Conservation (phyloP, 495 filamentous ascomycete species). For the Podospora fimiseda region DNA sequence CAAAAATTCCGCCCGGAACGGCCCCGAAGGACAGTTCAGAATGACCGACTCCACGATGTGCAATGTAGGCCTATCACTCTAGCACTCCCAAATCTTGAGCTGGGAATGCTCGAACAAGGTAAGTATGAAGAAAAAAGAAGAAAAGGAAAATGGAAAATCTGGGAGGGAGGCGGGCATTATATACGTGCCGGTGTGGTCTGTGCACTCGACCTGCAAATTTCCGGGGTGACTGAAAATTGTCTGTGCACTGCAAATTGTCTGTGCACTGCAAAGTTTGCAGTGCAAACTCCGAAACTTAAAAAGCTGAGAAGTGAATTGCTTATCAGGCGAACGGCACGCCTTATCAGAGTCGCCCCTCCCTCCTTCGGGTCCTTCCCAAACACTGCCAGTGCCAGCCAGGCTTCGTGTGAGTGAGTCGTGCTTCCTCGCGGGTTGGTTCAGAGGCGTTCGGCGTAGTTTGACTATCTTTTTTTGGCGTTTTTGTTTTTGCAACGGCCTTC, state of each 20-base stretch:
- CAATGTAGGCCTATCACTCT: slow-evolving; percentile 31
- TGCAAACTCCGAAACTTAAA: too few species aligned
- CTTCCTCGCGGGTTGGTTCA: too few species aligned
- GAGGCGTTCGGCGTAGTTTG: too few species aligned
- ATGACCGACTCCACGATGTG: slow-evolving; percentile 29
- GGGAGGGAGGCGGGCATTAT: slow-evolving; percentile 1
- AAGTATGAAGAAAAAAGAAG: slow-evolving; percentile 29
- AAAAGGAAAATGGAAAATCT: too few species aligned
- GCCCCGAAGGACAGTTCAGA: slow-evolving; percentile 36
- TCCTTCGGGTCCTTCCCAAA: too few species aligned
- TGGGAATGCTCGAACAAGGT: slow-evolving; percentile 28
- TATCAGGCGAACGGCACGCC: too few species aligned
- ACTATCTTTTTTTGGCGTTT: slow-evolving; percentile 1
- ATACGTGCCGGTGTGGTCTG: slow-evolving; percentile 11
- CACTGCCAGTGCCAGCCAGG: too few species aligned
- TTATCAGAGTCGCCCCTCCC: too few species aligned
- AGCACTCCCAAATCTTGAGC: slow-evolving; percentile 26
- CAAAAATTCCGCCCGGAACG: slow-evolving; percentile 36
- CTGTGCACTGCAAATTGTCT: not conserved
- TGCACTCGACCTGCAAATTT: slow-evolving; percentile 16
- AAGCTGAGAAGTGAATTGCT: too few species aligned
- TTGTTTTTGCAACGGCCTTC: not conserved
- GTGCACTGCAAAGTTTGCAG: too few species aligned
- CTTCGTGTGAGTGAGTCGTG: too few species aligned
- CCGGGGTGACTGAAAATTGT: not conserved